These are phyloP conservation scores for Lyophyllum semitale DNA, from an alignment of 768 basidiomycete genomes.

Conservation along the genomic window DNA sequence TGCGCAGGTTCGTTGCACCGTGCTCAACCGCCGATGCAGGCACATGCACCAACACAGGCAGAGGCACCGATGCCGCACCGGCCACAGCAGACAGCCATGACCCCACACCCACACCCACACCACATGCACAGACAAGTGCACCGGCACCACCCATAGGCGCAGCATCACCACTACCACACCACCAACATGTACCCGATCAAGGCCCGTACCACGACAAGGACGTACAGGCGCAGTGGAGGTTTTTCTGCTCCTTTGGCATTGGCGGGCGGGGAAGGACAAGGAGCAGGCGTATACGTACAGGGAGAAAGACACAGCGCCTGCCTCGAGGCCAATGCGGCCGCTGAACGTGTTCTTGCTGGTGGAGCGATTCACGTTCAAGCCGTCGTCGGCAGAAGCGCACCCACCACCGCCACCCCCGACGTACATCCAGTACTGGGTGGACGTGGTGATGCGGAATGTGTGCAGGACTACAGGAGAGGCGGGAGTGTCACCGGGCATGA, in stretches of 20 bases:
- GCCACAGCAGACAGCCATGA: background rate
- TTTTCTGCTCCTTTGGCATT: constrained; percentile 26
- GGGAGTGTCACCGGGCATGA: background rate
- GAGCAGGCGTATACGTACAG: constrained; percentile 8
- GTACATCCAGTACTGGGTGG: constrained; percentile 99
- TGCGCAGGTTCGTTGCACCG: no score
- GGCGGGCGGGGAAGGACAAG: constrained; percentile 32
- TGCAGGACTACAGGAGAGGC: constrained; percentile 66
- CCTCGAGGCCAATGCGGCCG: constrained; percentile 39
- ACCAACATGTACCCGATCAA: constrained; percentile 26
- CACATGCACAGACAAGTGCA: constrained; percentile 1
- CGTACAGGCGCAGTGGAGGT: constrained; percentile 39
- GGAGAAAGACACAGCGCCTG: background rate
- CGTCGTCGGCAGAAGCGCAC: constrained; percentile 78
- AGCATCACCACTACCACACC: constrained; percentile 20
- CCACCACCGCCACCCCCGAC: constrained; percentile 69
- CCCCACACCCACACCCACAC: background rate
- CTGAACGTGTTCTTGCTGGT: constrained; percentile 96
- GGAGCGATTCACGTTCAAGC: constrained; percentile 94
- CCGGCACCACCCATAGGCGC: no score
- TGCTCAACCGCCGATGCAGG: no score
- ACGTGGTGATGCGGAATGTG: constrained; percentile 99
- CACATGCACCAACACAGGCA: background rate
- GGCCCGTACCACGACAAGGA: constrained; percentile 94
- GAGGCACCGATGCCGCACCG: background rate